A percentile compares a stretch with the other conserved stretches of the same genome.
Evolutionary conservation across 495 filamentous ascomycete genomes (phyloP).

Genomic region (Parmelia sp.): DNA sequence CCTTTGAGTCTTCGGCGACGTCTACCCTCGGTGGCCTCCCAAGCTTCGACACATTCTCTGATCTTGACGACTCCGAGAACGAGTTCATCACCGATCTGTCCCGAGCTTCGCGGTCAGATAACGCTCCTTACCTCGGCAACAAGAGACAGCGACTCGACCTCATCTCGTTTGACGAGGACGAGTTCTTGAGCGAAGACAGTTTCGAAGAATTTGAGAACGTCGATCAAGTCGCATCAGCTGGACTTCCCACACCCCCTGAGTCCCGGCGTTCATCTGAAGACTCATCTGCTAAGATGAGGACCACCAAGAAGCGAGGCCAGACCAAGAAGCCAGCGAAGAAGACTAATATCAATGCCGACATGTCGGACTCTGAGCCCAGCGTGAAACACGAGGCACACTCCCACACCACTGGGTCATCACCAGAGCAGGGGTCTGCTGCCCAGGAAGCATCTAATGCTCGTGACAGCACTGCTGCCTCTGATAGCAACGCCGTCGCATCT

Average conservation of each 20-base stretch:
- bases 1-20: conserved; percentile 39
- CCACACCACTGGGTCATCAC: conserved; percentile 23
- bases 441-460: conserved; percentile 37
- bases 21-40: conserved; percentile 57
- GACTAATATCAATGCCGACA: conserved; percentile 21
- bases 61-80: conserved; percentile 91
- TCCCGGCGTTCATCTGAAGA: conserved; percentile 35
- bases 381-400: conserved; percentile 24
- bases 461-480: conserved; percentile 33
- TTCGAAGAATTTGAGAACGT: conserved; percentile 70
- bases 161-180: conserved; percentile 63
- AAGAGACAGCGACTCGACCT: conserved; percentile 74
- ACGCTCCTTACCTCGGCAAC: conserved; percentile 58
- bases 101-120: conserved; percentile 56
- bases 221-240: conserved; percentile 50
- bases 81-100: conserved; percentile 76
- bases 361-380: conserved; percentile 31
- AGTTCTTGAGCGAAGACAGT: conserved; percentile 66
- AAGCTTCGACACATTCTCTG: conserved; percentile 77
- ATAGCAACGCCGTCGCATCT: conserved; percentile 31
- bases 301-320: conserved; percentile 30
- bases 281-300: conserved; percentile 35
- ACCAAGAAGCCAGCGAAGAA: conserved; percentile 26
- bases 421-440: conserved; percentile 30
- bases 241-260: conserved; percentile 39